These are phyloP conservation scores for Eucalyptus marginata DNA, from an alignment of 345 rosid species.

Conservation along the genomic window DNA sequence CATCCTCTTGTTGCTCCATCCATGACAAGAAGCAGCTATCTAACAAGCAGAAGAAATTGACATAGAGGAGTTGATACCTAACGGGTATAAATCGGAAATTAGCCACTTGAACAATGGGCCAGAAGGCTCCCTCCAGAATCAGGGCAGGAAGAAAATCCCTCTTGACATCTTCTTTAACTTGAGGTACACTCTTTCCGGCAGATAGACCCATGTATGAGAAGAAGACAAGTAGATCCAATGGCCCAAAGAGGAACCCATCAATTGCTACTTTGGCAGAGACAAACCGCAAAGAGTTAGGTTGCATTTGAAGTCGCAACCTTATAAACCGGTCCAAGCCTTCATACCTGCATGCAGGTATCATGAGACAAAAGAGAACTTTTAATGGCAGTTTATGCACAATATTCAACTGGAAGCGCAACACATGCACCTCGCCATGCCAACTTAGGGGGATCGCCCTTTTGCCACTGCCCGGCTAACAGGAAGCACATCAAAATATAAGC, in stretches of 20 bases:
- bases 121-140: slow-evolving; percentile 69
- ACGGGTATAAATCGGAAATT: slow-evolving; percentile 83
- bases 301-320: slow-evolving; percentile 45
- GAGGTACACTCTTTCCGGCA: slow-evolving; percentile 47
- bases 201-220: slow-evolving; percentile 90
- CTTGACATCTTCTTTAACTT: slow-evolving; percentile 77
- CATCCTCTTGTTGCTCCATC: slow-evolving; percentile 92
- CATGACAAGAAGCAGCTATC: slow-evolving; percentile 88
- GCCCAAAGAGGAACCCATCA: slow-evolving; percentile 84
- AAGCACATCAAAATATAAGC: background rate
- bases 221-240: slow-evolving; percentile 69
- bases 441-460: background rate
- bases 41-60: slow-evolving; percentile 77
- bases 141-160: slow-evolving; percentile 91
- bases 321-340: slow-evolving; percentile 75
- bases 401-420: background rate
- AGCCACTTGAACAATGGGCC: slow-evolving; percentile 84
- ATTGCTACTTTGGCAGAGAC: slow-evolving; percentile 84
- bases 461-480: background rate
- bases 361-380: background rate
- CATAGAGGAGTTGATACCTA: slow-evolving; percentile 84
- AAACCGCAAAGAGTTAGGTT: slow-evolving; percentile 55
- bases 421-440: background rate
- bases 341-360: slow-evolving; percentile 31
- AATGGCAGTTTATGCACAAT: accelerated